Evolutionary conservation across 768 basidiomycete genomes (phyloP), one percentile per base, ranked within the genome.

Genomic region (Dioszegia crocea): DNA sequence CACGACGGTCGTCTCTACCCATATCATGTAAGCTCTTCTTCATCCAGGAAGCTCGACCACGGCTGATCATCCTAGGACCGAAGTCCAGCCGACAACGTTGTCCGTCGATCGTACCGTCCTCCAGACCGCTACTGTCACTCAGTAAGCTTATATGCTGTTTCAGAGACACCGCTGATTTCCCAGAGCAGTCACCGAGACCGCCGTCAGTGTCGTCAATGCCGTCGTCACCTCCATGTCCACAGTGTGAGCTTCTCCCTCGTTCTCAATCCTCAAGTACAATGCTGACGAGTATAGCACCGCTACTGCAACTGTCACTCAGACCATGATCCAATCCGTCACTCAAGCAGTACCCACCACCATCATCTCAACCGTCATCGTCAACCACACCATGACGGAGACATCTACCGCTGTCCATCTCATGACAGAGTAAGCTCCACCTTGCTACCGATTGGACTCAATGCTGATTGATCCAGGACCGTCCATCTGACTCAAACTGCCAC

Each of bases 261-360:
- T n/a, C n/a, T n/a, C n/a, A n/a, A n/a, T n/a, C n/a, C n/a, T n/a
- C n/a, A n/a, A n/a, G n/a, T n/a, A n/a, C n/a, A n/a, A n/a, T n/a
- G n/a, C n/a, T n/a, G n/a, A n/a, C n/a, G n/a, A n/a, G n/a, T n/a
- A n/a, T n/a, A n/a, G n/a, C n/a, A 36, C 19, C 8, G n/a, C 49
- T 29, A 51, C 49, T 12, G 19, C 38, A 10, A 40, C 59, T 2
- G 2, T 57, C 9, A 24, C 49, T 6, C 24, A 52, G 58, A 47
- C 49, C 30, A 45, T 57, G 24, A 57, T 50, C 3, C 33, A 26
- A 24, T 17, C 51, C 14, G 12, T 40, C 24, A 61, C 60, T 12
- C 21, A 48, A 19, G 49, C 41, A 14, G 47, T 60, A 23, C 58
- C 62, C 21, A 63, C 62, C 27, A 63, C 58, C 0, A 50, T 63